Percentiles rank a stretch among this genome's conserved stretches.
Evolutionary conservation across 2,329 filamentous ascomycete species (phyloP).

Genomic region (Hysterium pulicare): DNA sequence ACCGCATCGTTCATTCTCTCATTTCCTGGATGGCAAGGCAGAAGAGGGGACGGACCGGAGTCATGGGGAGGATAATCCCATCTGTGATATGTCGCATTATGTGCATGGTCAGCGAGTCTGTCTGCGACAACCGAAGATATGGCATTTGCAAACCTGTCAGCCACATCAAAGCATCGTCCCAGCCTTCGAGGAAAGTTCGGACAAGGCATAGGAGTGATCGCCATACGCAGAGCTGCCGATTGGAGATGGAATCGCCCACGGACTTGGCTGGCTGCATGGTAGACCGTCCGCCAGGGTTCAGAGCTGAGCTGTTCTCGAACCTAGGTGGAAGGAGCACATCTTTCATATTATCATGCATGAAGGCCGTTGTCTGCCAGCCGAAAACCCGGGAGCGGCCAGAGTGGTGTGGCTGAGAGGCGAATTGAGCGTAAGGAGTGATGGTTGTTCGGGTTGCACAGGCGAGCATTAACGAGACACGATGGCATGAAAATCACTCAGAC

Average conservation of each 20-base stretch:
- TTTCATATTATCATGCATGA: constrained; percentile 7
- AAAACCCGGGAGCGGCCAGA: constrained; percentile 14
- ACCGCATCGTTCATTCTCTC: constrained; percentile 9
- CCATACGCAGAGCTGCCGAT: neutral
- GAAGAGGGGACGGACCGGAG: neutral
- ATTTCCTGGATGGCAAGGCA: neutral
- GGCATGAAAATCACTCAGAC: neutral
- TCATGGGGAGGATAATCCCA: neutral
- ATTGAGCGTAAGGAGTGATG: constrained; percentile 9
- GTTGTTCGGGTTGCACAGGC: constrained; percentile 1
- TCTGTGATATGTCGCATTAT: neutral
- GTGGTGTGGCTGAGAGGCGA: constrained; percentile 9
- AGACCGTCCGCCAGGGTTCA: constrained; percentile 15
- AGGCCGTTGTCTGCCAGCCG: constrained; percentile 13
- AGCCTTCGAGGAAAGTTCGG: neutral
- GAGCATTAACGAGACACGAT: neutral
- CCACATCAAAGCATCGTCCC: neutral
- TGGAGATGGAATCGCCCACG: neutral
- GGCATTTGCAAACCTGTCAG: neutral
- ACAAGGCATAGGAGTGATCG: neutral
- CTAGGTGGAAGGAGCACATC: neutral
- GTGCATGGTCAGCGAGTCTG: neutral
- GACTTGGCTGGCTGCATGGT: neutral
- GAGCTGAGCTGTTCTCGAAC: constrained; percentile 6
- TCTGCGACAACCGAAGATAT: neutral